A percentile compares a stretch with the other conserved stretches of the same genome.
phyloP scores from a whole-genome alignment of 1,284 basidiomycete species.

The Naganishia sp. region DNA sequence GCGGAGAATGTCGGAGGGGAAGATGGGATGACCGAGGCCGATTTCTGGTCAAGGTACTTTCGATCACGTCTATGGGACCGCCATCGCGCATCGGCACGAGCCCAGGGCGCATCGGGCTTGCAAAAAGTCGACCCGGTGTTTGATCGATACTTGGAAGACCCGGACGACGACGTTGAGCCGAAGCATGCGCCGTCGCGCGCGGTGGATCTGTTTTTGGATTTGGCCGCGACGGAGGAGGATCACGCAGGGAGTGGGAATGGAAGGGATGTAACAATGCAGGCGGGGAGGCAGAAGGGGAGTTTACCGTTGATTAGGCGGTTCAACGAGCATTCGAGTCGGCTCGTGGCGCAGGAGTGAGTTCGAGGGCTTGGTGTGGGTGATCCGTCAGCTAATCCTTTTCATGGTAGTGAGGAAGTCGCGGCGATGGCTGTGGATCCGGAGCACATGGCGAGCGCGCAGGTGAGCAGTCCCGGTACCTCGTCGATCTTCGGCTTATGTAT shows the following conservation, averaged over 20 bases:
- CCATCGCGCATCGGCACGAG: constrained; percentile 87
- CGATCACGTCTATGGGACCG: constrained; percentile 91
- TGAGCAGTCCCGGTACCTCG: neutral
- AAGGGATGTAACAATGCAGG: constrained; percentile 92
- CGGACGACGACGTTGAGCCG: constrained; percentile 90
- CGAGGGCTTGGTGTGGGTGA: neutral
- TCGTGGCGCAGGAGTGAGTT: constrained; percentile 33
- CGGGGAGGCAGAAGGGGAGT: constrained; percentile 80
- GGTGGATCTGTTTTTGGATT: constrained; percentile 77
- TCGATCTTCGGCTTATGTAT: neutral
- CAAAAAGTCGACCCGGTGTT: constrained; percentile 89
- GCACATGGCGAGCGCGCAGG: constrained; percentile 11
- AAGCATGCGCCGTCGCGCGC: constrained; percentile 66
- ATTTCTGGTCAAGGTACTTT: constrained; percentile 98
- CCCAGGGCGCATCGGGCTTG: constrained; percentile 50
- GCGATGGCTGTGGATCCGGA: constrained; percentile 21
- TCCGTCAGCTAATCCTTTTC: neutral
- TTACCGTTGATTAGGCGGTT: constrained; percentile 94
- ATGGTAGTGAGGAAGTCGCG: constrained; percentile 28
- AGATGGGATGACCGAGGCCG: constrained; percentile 73
- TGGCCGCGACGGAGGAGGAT: constrained; percentile 87
- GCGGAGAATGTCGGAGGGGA: constrained; percentile 86
- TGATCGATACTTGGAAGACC: constrained; percentile 90
- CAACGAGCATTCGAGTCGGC: constrained; percentile 85
- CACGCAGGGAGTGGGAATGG: constrained; percentile 85